Evolutionary conservation across 331 rosid species (phyloP).

Genomic region (Rosa hybrid): DNA sequence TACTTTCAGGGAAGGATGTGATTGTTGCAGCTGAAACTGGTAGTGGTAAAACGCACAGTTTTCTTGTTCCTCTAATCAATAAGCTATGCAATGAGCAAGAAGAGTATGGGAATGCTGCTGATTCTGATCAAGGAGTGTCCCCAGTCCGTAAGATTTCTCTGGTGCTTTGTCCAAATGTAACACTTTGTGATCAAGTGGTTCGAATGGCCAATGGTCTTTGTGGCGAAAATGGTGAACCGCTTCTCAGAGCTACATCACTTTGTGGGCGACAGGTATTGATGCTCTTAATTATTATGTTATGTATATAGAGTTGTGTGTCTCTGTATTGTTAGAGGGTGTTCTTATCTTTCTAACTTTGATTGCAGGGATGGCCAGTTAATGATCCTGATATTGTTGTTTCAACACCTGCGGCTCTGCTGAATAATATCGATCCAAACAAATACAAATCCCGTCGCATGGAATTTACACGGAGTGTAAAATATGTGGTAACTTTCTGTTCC

Average conservation of each 20-base stretch:
- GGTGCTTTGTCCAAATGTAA: conserved; percentile 91
- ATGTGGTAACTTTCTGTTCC: conserved; percentile 63
- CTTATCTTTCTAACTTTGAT: conserved; percentile 17
- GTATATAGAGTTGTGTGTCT: not conserved
- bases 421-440: conserved; percentile 67
- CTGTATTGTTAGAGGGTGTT: not conserved
- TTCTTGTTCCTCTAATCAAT: conserved; percentile 77
- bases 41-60: conserved; percentile 94
- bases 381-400: conserved; percentile 84
- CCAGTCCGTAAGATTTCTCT: conserved; percentile 45
- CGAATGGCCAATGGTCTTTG: conserved; percentile 78
- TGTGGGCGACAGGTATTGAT: conserved; percentile 85
- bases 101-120: conserved; percentile 30
- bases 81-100: conserved; percentile 39
- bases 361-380: conserved; percentile 86
- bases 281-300: not conserved
- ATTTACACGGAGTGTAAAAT: conserved; percentile 72
- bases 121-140: conserved; percentile 37
- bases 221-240: conserved; percentile 56
- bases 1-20: conserved; percentile 79
- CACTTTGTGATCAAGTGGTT: conserved; percentile 84
- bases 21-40: conserved; percentile 95
- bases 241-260: conserved; percentile 65
- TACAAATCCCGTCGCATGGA: conserved; percentile 46
- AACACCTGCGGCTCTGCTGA: conserved; percentile 93